Conservation (phyloP, 2,329 filamentous ascomycete species). For the Ramichloridium luteum region DNA sequence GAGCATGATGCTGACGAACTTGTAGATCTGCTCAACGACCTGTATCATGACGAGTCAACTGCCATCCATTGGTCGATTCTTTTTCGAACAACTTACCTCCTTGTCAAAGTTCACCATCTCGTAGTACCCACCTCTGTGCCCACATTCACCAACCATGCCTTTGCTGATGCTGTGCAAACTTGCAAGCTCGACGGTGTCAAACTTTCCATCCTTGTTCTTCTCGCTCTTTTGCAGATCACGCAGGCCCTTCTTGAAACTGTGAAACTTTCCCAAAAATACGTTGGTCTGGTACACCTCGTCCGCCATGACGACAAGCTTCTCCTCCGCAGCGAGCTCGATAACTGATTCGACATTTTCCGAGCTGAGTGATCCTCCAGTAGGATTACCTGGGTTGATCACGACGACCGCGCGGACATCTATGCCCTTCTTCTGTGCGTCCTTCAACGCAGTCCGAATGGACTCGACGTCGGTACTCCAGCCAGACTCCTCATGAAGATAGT, state of each 20-base stretch:
- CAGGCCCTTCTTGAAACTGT: conserved; percentile 86
- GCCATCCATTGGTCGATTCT: neutral
- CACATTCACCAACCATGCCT: conserved; percentile 98
- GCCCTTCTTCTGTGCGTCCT: conserved; percentile 62
- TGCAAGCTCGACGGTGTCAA: conserved; percentile 75
- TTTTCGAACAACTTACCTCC: conserved; percentile 22
- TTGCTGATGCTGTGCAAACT: conserved; percentile 91
- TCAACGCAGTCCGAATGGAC: conserved; percentile 61
- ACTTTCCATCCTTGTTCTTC: conserved; percentile 57
- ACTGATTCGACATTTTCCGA: conserved; percentile 69
- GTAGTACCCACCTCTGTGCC: conserved; percentile 94
- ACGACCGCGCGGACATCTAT: conserved; percentile 85
- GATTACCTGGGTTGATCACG: conserved; percentile 97
- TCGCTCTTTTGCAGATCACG: conserved; percentile 59
- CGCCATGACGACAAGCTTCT: conserved; percentile 80
- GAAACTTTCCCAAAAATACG: conserved; percentile 86
- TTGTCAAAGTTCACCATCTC: conserved; percentile 80
- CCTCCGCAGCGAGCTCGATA: conserved; percentile 73
- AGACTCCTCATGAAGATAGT: conserved; percentile 78
- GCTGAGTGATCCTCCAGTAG: conserved; percentile 76
- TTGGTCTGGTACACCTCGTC: conserved; percentile 99
- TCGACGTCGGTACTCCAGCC: conserved; percentile 79
- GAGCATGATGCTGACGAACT: conserved; percentile 93
- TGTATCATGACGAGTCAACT: conserved; percentile 31
- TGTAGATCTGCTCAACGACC: conserved; percentile 92